phyloP scores from a whole-genome alignment of 2,329 filamentous ascomycete species.

The Ophiostoma triangulosporum region DNA sequence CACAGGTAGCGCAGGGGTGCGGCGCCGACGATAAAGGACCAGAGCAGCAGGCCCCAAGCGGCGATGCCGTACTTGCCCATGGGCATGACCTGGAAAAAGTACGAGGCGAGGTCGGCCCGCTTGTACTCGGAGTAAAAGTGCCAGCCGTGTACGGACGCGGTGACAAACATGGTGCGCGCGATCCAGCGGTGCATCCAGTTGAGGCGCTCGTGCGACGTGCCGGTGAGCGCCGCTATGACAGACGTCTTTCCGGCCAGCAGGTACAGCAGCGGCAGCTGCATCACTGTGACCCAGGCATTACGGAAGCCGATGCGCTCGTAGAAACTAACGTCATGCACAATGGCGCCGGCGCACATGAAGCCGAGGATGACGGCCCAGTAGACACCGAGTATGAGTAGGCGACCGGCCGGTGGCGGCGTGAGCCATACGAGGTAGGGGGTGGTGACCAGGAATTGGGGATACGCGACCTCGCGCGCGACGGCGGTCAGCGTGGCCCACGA shows the following conservation, averaged over 20 bases:
- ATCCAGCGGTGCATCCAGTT: slow-evolving; percentile 67
- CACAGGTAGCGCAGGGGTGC: slow-evolving; percentile 50
- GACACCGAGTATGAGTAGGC: slow-evolving; percentile 35
- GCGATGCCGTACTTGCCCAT: slow-evolving; percentile 54
- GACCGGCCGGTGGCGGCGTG: slow-evolving; percentile 45
- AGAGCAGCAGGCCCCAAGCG: slow-evolving; percentile 51
- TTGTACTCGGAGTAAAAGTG: slow-evolving; percentile 56
- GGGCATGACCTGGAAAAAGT: slow-evolving; percentile 46
- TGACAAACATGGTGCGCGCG: slow-evolving; percentile 54
- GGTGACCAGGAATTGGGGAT: slow-evolving; percentile 40
- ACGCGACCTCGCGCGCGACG: slow-evolving; percentile 39
- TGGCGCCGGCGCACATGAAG: slow-evolving; percentile 38
- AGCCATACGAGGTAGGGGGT: slow-evolving; percentile 37
- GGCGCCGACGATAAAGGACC: slow-evolving; percentile 50
- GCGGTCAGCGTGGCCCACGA: slow-evolving; percentile 47
- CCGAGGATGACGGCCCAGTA: slow-evolving; percentile 48
- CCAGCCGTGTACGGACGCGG: slow-evolving; percentile 54
- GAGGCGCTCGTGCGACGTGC: slow-evolving; percentile 52
- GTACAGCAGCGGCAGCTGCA: slow-evolving; percentile 51
- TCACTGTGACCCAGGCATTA: slow-evolving; percentile 52
- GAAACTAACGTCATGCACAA: slow-evolving; percentile 39
- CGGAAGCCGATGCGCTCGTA: slow-evolving; percentile 55
- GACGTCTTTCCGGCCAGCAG: slow-evolving; percentile 47
- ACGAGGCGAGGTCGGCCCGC: slow-evolving; percentile 41
- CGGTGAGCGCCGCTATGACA: slow-evolving; percentile 45